These are phyloP conservation scores for Tirmania nivea DNA, from an alignment of 495 filamentous ascomycete species.

Conservation along the genomic window DNA sequence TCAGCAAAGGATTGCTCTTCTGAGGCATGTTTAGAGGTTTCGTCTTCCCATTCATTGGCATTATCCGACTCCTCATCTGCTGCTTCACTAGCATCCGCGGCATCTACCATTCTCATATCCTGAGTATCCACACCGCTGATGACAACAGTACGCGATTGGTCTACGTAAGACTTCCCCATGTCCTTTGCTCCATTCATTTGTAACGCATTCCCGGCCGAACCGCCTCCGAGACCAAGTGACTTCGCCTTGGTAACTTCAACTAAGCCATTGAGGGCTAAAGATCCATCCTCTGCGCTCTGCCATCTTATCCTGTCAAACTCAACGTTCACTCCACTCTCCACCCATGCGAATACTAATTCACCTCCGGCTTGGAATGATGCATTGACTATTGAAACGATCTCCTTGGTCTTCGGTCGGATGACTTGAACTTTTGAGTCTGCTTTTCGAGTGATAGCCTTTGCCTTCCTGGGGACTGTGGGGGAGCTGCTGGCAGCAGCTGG, in stretches of 20 bases:
- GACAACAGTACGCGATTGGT: constrained; percentile 55
- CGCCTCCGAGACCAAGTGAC: constrained; percentile 24
- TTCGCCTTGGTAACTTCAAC: constrained; percentile 29
- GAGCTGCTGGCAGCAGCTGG: constrained; percentile 15
- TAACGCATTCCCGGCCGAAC: constrained; percentile 10
- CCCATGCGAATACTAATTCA: constrained; percentile 28
- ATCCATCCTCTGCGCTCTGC: constrained; percentile 28
- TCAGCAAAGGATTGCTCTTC: constrained; percentile 73
- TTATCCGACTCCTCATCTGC: constrained; percentile 19
- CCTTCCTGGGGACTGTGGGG: constrained; percentile 23
- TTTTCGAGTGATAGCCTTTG: constrained; percentile 29
- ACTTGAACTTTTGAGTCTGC: constrained; percentile 31
- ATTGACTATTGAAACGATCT: constrained; percentile 25
- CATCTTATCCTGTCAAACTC: constrained; percentile 33
- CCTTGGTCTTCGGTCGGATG: constrained; percentile 26
- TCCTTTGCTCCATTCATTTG: constrained; percentile 39
- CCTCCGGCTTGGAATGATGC: constrained; percentile 29
- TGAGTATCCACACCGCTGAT: constrained; percentile 21
- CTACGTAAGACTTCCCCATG: constrained; percentile 37
- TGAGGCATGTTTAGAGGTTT: constrained; percentile 18
- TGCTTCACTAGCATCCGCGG: constrained; percentile 24
- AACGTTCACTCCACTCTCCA: constrained; percentile 34
- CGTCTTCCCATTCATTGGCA: constrained; percentile 13
- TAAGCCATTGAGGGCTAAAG: constrained; percentile 26
- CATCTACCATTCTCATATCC: constrained; percentile 29